Evolutionary conservation across 176 grass and related monocot species (phyloP).

Genomic region (Panicum miliaceum): DNA sequence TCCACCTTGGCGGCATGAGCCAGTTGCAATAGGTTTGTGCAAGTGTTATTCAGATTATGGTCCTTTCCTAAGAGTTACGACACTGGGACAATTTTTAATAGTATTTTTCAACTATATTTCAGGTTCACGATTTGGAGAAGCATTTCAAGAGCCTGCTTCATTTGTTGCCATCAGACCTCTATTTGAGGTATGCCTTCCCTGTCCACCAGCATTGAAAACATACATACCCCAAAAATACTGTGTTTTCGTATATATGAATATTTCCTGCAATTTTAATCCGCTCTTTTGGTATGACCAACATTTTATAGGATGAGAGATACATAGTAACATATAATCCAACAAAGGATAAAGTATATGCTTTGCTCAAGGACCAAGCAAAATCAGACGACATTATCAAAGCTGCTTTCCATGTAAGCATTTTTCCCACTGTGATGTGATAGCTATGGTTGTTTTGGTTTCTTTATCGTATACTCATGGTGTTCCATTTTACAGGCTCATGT

Average conservation of each 20-base stretch:
- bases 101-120: conserved; percentile 31
- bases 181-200: conserved; percentile 75
- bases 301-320: conserved; percentile 85
- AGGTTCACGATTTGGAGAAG: conserved; percentile 94
- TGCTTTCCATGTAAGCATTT: conserved; percentile 86
- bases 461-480: conserved; percentile 8
- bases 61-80: neutral
- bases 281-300: conserved; percentile 27
- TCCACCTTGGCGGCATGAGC: conserved; percentile 91
- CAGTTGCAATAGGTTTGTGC: conserved; percentile 72
- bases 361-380: conserved; percentile 99
- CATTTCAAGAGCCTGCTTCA: conserved; percentile 93
- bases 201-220: neutral
- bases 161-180: conserved; percentile 77
- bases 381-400: conserved; percentile 96
- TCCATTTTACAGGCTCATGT: conserved; percentile 75
- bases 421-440: conserved; percentile 14
- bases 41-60: neutral
- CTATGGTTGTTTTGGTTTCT: conserved; percentile 2
- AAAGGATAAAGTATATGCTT: conserved; percentile 99
- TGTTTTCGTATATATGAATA: conserved; percentile 2
- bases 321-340: conserved; percentile 93
- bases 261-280: neutral
- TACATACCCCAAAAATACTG: neutral
- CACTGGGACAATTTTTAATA: conserved; percentile 14